Evolutionary conservation across 2,329 filamentous ascomycete species (phyloP), one percentile per base, ranked within the genome.

Genomic region (Calonectria hawksworthii): DNA sequence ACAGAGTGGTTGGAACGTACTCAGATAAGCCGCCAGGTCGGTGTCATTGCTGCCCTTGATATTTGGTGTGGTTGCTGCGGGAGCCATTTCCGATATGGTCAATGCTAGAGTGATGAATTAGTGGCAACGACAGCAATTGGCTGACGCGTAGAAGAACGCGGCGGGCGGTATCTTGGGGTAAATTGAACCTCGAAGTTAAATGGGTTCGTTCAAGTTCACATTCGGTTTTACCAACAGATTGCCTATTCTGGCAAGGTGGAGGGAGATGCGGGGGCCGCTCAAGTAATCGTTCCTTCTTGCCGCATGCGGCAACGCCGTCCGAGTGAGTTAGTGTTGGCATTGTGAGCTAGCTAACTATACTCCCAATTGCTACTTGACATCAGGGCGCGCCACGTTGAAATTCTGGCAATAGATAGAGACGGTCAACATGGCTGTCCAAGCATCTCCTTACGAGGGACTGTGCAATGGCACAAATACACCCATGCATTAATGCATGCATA

Each of bases 231-330:
- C 44, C 21, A 47, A 2, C 44, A 63, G 8, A 13, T 41, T 63
- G 56, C 34, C 56, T 41, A 36, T 63, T 26, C 13, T 10, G 56
- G 23, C 34, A 63, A 56, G 52, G 23, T 28, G 13, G n/a, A n/a
- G 14, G 56, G 34, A 10, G 34, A 41, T 63, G 56, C 34, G 34
- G 56, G 56, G 36, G 28, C 30, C 10, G 36, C 6, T 28, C n/a
- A 26, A 13, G 56, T 10, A 61, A 18, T 30, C 26, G 66, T 14
- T 59, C 51, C 28, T 26, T 38, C 28, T 21, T 59, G 38, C 36
- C 52, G 18, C n/a, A 59, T 68, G 44, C 4, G 70, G 70, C 28
- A 73, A 52, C 9, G 56, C 23, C 32, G 56, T 41, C 56, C 56
- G 56, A 63, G 56, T 30, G 44, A 47, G n/a, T n/a, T 23, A 47